These are phyloP conservation scores for Amyloporia xantha DNA, from an alignment of 768 basidiomycete species.

Conservation along the genomic window DNA sequence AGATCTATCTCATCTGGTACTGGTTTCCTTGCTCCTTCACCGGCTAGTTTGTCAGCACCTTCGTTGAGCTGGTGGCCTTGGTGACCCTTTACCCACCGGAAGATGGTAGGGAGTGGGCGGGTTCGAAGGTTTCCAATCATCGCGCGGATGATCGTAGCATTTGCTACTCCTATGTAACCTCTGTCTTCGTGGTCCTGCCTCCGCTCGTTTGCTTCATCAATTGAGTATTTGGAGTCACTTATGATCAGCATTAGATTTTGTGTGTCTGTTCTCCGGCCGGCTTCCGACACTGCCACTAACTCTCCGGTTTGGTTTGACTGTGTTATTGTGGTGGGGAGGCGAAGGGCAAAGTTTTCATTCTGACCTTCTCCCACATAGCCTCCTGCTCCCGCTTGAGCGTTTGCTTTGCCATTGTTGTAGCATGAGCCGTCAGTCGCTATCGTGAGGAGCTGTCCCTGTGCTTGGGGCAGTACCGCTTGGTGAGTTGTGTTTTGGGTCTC, in stretches of 20 bases:
- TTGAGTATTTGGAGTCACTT: slow-evolving; percentile 20
- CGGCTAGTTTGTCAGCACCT: neutral
- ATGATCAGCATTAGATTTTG: slow-evolving; percentile 9
- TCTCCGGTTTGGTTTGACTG: slow-evolving; percentile 8
- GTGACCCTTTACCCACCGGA: neutral
- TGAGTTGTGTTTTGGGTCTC: neutral
- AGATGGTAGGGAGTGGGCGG: neutral
- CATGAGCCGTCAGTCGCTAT: neutral
- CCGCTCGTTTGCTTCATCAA: slow-evolving; percentile 18
- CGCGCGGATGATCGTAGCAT: neutral
- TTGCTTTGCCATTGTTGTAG: neutral
- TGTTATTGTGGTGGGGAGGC: neutral
- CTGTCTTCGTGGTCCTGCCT: slow-evolving; percentile 3
- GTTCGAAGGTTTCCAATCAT: neutral
- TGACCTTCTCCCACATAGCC: neutral
- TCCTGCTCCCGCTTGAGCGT: neutral
- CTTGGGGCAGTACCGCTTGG: neutral
- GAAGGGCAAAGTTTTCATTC: neutral
- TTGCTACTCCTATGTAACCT: slow-evolving; percentile 2
- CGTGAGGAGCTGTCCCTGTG: neutral
- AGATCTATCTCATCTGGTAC: no score
- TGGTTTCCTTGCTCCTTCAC: no score
- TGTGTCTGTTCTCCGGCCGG: neutral
- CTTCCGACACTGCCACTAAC: slow-evolving; percentile 10
- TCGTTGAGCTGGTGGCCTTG: no score